Percentiles rank a stretch among this genome's conserved stretches.
phyloP scores from a whole-genome alignment of 345 rosid genomes.

The Rhizophora mangle region DNA sequence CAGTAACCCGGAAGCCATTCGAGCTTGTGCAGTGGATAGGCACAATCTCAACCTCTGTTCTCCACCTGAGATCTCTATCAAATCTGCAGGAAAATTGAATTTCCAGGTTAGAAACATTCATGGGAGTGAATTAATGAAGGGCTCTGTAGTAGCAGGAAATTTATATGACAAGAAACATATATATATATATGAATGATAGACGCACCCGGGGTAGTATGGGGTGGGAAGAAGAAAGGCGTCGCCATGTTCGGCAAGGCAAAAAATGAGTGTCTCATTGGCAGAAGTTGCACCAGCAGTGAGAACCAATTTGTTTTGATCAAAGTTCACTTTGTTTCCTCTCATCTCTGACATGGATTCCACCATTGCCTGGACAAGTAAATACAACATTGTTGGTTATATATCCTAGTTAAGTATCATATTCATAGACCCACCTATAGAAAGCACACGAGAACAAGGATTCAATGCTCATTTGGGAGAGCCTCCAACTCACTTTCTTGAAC shows the following conservation, averaged over 20 bases:
- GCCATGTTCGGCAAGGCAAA: slow-evolving; percentile 71
- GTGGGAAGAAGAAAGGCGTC: slow-evolving; percentile 80
- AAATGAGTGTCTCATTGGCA: slow-evolving; percentile 75
- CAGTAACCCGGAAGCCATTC: slow-evolving; percentile 47
- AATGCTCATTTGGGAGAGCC: background rate
- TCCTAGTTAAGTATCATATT: background rate
- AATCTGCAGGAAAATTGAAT: slow-evolving; percentile 35
- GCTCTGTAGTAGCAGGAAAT: slow-evolving; percentile 21
- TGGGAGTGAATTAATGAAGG: slow-evolving; percentile 17
- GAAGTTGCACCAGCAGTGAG: slow-evolving; percentile 84
- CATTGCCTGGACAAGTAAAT: slow-evolving; percentile 44
- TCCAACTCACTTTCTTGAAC: slow-evolving; percentile 55
- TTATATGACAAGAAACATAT: background rate
- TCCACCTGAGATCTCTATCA: slow-evolving; percentile 61
- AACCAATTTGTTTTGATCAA: slow-evolving; percentile 53
- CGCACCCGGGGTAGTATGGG: slow-evolving; percentile 81
- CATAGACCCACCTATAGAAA: background rate
- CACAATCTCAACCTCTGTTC: slow-evolving; percentile 48
- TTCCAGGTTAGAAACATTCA: slow-evolving; percentile 22
- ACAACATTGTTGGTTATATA: background rate
- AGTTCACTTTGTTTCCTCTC: slow-evolving; percentile 67
- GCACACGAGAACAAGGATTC: background rate
- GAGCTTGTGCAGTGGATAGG: slow-evolving; percentile 51
- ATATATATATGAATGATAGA: background rate
- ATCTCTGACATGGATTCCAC: slow-evolving; percentile 81